Evolutionary conservation across 352 stramenopile species (phyloP).

Genomic region (Aphanomyces cochlioides): DNA sequence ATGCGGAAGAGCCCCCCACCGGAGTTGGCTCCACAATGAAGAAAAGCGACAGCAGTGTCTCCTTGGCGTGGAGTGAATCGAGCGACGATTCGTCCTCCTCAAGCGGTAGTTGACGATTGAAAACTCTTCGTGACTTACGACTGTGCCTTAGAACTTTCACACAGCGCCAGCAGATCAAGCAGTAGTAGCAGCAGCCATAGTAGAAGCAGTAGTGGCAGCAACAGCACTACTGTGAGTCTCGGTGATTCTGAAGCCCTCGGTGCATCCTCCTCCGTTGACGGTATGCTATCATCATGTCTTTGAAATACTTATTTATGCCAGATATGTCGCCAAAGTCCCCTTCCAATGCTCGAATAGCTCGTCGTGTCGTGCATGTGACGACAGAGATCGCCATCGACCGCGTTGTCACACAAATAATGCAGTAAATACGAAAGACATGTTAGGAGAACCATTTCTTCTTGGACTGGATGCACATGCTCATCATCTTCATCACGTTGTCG

Average conservation of each 20-base stretch:
- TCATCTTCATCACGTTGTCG: conserved; percentile 61
- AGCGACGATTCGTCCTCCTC: too few species aligned
- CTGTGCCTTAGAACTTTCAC: background rate
- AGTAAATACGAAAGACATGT: background rate
- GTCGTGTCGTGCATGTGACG: too few species aligned
- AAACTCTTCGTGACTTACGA: too few species aligned
- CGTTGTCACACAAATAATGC: background rate
- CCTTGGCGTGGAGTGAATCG: too few species aligned
- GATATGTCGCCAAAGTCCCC: too few species aligned
- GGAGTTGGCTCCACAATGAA: too few species aligned
- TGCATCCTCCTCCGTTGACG: background rate
- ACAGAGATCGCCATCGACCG: too few species aligned
- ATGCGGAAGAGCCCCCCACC: too few species aligned
- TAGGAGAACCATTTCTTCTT: conserved; percentile 35
- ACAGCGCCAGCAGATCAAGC: background rate
- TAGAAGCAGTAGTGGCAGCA: background rate
- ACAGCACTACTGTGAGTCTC: background rate
- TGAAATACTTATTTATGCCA: too few species aligned
- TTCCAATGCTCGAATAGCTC: too few species aligned
- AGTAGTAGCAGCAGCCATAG: background rate
- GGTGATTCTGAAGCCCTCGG: conserved; percentile 6
- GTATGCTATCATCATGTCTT: background rate
- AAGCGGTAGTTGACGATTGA: too few species aligned
- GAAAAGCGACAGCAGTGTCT: too few species aligned
- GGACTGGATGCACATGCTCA: conserved; percentile 47